Conservation (phyloP, 768 basidiomycete species). For the Termitomyces sp. region DNA sequence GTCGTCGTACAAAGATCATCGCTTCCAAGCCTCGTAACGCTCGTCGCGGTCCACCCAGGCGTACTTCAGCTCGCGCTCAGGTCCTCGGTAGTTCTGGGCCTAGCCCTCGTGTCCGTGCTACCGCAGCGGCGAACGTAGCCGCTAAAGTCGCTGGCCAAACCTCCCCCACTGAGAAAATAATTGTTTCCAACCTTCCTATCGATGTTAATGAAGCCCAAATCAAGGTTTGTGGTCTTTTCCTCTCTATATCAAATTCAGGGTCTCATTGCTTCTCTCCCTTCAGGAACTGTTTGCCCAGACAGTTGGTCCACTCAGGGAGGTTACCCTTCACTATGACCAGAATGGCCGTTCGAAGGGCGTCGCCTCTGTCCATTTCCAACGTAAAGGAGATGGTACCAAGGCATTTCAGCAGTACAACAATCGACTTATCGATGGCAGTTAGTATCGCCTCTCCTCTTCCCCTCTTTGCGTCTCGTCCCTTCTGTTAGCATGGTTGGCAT, state of each 20-base stretch:
- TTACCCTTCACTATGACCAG: conserved; percentile 81
- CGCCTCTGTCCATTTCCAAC: conserved; percentile 80
- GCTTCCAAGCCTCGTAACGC: conserved; percentile 49
- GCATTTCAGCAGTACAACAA: conserved; percentile 95
- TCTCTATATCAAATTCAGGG: neutral
- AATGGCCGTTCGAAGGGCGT: conserved; percentile 86
- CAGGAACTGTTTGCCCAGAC: conserved; percentile 93
- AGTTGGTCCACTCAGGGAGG: conserved; percentile 80
- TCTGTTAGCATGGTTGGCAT: conserved; percentile 21
- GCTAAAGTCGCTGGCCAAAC: conserved; percentile 32
- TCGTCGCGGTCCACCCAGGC: conserved; percentile 38
- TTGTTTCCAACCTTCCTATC: conserved; percentile 87
- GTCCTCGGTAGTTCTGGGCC: conserved; percentile 50
- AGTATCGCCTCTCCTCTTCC: conserved; percentile 67
- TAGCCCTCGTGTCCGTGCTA: conserved; percentile 47
- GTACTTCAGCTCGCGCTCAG: conserved; percentile 45
- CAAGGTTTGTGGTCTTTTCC: conserved; percentile 52
- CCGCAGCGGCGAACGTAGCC: conserved; percentile 32
- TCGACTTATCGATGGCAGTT: conserved; percentile 99
- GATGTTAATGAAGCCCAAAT: conserved; percentile 95
- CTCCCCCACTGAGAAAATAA: conserved; percentile 77
- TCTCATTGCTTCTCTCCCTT: conserved; percentile 1
- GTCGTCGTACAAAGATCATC: conserved; percentile 51
- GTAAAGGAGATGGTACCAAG: conserved; percentile 85
- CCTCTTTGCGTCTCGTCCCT: conserved; percentile 35